A percentile compares a stretch with the other conserved stretches of the same genome.
Evolutionary conservation across 2,329 filamentous ascomycete genomes (phyloP).

Genomic region (Onygena corvina): DNA sequence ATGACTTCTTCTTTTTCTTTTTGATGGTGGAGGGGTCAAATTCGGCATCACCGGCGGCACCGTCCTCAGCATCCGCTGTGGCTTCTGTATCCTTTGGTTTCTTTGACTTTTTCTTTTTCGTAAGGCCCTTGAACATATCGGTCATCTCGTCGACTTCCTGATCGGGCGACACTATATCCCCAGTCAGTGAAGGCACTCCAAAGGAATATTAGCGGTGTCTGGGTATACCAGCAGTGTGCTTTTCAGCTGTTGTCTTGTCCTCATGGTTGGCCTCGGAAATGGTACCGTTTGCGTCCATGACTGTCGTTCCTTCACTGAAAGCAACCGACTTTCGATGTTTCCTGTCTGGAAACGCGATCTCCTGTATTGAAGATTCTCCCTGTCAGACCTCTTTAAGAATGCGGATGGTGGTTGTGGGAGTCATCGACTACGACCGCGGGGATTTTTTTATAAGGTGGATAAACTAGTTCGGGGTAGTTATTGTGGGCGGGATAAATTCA

Average conservation of each 20-base stretch:
- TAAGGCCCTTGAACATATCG: constrained; percentile 54
- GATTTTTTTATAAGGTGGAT: constrained; percentile 20
- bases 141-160: constrained; percentile 54
- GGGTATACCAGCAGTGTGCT: constrained; percentile 56
- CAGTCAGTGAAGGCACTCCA: constrained; percentile 32
- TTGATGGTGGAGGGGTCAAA: constrained; percentile 57
- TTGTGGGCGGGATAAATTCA: constrained; percentile 19
- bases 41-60: constrained; percentile 43
- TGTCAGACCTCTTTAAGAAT: constrained; percentile 17
- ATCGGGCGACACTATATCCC: constrained; percentile 37
- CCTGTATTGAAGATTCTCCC: constrained; percentile 23
- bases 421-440: constrained; percentile 4
- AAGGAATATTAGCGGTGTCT: neutral
- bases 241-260: constrained; percentile 68
- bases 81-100: constrained; percentile 46
- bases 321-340: constrained; percentile 87
- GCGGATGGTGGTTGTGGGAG: neutral
- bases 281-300: constrained; percentile 81
- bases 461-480: too few species aligned
- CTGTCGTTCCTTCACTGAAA: constrained; percentile 75
- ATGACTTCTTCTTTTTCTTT: constrained; percentile 74
- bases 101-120: constrained; percentile 62
- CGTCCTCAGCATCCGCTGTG: constrained; percentile 40
- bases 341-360: constrained; percentile 22
- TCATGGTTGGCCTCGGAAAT: constrained; percentile 62